Conservation (phyloP, 805 yeast genomes). For the Schwanniomyces vanrijiae region DNA sequence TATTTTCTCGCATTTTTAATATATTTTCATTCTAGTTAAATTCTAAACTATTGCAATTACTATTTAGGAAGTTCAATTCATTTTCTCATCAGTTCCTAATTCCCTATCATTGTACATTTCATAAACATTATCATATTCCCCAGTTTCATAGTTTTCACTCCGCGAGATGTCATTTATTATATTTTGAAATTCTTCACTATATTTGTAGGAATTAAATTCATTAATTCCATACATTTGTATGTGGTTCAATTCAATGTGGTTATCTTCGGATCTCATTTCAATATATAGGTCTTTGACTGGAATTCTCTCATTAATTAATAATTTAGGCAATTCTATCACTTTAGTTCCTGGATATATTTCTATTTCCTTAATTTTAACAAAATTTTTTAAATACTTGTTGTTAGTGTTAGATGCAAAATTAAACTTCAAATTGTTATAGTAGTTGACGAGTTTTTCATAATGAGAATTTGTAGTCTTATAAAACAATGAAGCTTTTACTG, state of each 20-base stretch:
- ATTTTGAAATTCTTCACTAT: constrained; percentile 17
- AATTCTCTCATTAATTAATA: constrained; percentile 31
- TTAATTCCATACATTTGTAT: constrained; percentile 31
- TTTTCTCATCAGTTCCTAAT: not conserved
- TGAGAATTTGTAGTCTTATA: constrained; percentile 28
- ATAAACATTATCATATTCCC: not conserved
- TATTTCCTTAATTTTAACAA: constrained; percentile 28
- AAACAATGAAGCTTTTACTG: constrained; percentile 22
- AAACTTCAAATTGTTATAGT: constrained; percentile 15
- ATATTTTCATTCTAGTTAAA: not conserved
- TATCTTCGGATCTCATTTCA: constrained; percentile 16
- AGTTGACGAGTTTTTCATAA: constrained; percentile 14
- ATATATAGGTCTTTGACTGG: constrained; percentile 33
- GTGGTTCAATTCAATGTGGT: constrained; percentile 14
- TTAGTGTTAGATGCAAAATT: constrained; percentile 4
- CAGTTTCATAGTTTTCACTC: not conserved
- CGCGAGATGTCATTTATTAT: not conserved
- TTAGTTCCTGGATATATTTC: constrained; percentile 14
- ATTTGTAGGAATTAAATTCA: constrained; percentile 24
- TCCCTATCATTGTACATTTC: not conserved
- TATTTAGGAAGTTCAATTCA: not conserved
- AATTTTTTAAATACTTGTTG: constrained; percentile 30
- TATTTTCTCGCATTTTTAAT: not conserved
- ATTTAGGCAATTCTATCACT: constrained; percentile 33
- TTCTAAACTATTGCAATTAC: not conserved